Conservation (phyloP, 2,329 filamentous ascomycete species). For the Sporothrix mexicana region DNA sequence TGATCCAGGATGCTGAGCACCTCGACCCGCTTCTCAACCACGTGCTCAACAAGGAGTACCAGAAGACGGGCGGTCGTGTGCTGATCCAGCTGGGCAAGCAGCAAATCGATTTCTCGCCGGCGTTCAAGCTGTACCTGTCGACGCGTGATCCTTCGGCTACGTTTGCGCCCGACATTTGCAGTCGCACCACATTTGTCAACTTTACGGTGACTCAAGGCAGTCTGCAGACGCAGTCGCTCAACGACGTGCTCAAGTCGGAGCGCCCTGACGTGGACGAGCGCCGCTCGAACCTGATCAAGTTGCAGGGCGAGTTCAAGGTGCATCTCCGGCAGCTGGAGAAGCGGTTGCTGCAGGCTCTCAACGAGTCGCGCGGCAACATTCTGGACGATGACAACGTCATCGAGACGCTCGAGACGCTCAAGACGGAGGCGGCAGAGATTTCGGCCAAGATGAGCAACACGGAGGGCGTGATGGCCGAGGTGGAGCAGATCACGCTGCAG, state of each 20-base stretch:
- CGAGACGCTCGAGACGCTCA: slow-evolving; percentile 94
- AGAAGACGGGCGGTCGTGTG: slow-evolving; percentile 96
- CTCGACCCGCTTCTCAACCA: slow-evolving; percentile 97
- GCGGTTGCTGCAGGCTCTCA: slow-evolving; percentile 88
- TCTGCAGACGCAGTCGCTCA: slow-evolving; percentile 95
- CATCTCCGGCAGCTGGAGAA: slow-evolving; percentile 96
- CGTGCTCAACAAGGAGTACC: slow-evolving; percentile 98
- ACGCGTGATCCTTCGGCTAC: slow-evolving; percentile 93
- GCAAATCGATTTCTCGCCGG: slow-evolving; percentile 97
- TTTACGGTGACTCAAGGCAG: slow-evolving; percentile 99
- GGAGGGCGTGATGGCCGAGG: slow-evolving; percentile 96
- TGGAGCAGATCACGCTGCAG: slow-evolving; percentile 92
- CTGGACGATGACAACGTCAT: slow-evolving; percentile 98
- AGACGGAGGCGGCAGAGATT: slow-evolving; percentile 96
- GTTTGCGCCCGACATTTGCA: slow-evolving; percentile 96
- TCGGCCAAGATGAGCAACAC: slow-evolving; percentile 95
- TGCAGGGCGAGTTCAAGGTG: slow-evolving; percentile 99
- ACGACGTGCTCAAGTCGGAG: slow-evolving; percentile 96
- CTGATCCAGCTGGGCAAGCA: slow-evolving; percentile 98
- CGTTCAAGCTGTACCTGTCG: slow-evolving; percentile 93
- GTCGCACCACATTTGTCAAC: slow-evolving; percentile 98
- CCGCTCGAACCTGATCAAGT: slow-evolving; percentile 95
- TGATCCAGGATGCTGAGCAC: slow-evolving; percentile 98
- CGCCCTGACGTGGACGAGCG: slow-evolving; percentile 96
- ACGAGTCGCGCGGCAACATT: slow-evolving; percentile 97